phyloP scores from a whole-genome alignment of 2,329 filamentous ascomycete species.

The Paecilomyces formosus region DNA sequence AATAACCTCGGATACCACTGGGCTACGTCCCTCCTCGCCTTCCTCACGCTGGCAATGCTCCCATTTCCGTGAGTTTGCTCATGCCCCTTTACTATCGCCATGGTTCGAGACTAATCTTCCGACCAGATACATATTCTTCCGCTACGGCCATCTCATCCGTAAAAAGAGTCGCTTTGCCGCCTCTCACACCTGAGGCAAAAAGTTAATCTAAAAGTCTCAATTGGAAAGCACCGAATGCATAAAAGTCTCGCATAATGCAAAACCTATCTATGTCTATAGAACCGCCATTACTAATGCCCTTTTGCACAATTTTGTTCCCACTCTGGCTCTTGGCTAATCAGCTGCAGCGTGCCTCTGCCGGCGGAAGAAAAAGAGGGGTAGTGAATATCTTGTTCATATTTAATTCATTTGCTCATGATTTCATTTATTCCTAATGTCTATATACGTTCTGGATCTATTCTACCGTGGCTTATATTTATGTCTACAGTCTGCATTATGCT shows the following conservation, averaged over 20 bases:
- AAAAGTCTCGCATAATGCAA: too few species aligned
- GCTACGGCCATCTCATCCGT: slow-evolving; percentile 34
- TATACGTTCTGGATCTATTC: too few species aligned
- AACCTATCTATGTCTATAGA: not conserved
- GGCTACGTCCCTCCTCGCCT: slow-evolving; percentile 38
- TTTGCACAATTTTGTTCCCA: too few species aligned
- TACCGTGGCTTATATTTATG: too few species aligned
- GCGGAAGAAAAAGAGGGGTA: too few species aligned
- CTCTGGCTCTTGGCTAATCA: too few species aligned
- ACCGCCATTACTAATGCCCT: not conserved
- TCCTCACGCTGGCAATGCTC: slow-evolving; percentile 36
- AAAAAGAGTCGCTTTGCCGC: slow-evolving; percentile 33
- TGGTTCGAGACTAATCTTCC: not conserved
- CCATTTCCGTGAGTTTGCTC: slow-evolving; percentile 34
- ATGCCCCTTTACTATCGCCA: slow-evolving; percentile 3
- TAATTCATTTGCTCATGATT: too few species aligned
- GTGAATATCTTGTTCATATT: too few species aligned
- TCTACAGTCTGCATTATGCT: too few species aligned
- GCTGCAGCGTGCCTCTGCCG: not conserved
- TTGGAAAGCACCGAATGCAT: not conserved
- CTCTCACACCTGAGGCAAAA: slow-evolving; percentile 12
- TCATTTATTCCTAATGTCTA: too few species aligned
- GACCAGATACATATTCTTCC: slow-evolving; percentile 37
- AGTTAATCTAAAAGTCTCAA: too few species aligned
- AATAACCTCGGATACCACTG: slow-evolving; percentile 39